These are phyloP conservation scores for Hortiboletus flavorubellus DNA, from an alignment of 768 basidiomycete genomes.

Conservation along the genomic window DNA sequence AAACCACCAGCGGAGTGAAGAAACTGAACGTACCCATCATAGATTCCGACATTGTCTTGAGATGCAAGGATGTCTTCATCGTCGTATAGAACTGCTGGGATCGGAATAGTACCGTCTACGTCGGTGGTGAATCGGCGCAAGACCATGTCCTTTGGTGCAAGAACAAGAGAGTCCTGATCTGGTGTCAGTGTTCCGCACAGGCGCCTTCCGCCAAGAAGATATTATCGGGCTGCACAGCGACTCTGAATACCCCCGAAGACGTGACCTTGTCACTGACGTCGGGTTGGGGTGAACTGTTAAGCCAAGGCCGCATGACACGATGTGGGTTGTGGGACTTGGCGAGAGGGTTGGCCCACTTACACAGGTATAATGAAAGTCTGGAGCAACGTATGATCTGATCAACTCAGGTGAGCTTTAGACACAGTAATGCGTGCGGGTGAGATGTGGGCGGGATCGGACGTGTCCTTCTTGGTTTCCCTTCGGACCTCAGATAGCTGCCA, in stretches of 20 bases:
- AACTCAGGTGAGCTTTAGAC: constrained; percentile 24
- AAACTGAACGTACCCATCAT: constrained; percentile 70
- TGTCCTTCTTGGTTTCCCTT: background rate
- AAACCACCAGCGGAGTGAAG: constrained; percentile 5
- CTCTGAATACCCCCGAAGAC: constrained; percentile 11
- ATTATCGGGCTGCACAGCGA: background rate
- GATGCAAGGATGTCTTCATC: constrained; percentile 74
- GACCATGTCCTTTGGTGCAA: constrained; percentile 38
- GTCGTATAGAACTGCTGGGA: constrained; percentile 70
- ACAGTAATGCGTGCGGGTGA: constrained; percentile 10
- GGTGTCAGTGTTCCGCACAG: background rate
- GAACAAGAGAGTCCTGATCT: constrained; percentile 3
- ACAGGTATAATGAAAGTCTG: background rate
- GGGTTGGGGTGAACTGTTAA: constrained; percentile 1
- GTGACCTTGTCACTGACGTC: constrained; percentile 5
- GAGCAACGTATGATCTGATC: background rate
- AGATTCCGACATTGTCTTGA: constrained; percentile 84
- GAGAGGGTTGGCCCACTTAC: constrained; percentile 9
- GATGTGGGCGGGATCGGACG: constrained; percentile 2
- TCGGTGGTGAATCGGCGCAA: constrained; percentile 52
- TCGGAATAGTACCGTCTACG: constrained; percentile 76
- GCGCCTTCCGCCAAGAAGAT: background rate
- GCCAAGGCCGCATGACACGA: constrained; percentile 1
- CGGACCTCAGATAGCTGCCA: constrained; percentile 7
- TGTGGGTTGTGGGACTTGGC: constrained; percentile 9